These are phyloP conservation scores for Eurotiales sp. DNA, from an alignment of 2,329 filamentous ascomycete genomes.

Conservation along the genomic window DNA sequence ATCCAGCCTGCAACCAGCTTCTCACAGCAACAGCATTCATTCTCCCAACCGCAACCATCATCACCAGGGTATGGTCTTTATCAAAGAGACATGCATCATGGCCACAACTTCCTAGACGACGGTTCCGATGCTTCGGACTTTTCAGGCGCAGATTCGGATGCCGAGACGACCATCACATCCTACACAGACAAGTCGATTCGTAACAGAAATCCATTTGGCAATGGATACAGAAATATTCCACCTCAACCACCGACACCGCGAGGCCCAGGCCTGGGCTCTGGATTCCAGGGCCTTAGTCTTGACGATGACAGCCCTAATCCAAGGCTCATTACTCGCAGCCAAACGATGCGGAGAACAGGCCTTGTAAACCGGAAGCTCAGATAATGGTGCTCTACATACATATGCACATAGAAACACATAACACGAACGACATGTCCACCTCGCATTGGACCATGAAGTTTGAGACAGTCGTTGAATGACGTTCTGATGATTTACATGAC, in stretches of 20 bases:
- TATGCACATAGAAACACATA: not conserved
- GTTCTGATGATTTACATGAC: not conserved
- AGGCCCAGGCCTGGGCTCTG: slow-evolving; percentile 8
- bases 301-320: slow-evolving; percentile 10
- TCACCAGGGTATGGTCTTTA: not conserved
- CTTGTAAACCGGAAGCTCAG: not conserved
- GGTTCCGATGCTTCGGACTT: slow-evolving; percentile 30
- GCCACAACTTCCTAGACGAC: slow-evolving; percentile 18
- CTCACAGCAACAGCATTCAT: not conserved
- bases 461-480: not conserved
- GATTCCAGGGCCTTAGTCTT: slow-evolving; percentile 14
- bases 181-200: slow-evolving; percentile 31
- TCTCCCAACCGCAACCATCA: slow-evolving; percentile 2
- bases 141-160: slow-evolving; percentile 33
- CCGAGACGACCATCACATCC: slow-evolving; percentile 25
- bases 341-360: slow-evolving; percentile 1
- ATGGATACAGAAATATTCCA: slow-evolving; percentile 22
- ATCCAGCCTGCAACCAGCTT: not conserved
- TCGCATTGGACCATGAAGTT: not conserved
- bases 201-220: slow-evolving; percentile 34
- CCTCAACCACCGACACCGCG: not conserved
- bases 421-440: not conserved
- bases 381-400: too few relatives aligned
- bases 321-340: slow-evolving; percentile 11
- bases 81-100: slow-evolving; percentile 12